Conservation (phyloP, 2,329 filamentous ascomycete species). For the Colletotrichum navitas region DNA sequence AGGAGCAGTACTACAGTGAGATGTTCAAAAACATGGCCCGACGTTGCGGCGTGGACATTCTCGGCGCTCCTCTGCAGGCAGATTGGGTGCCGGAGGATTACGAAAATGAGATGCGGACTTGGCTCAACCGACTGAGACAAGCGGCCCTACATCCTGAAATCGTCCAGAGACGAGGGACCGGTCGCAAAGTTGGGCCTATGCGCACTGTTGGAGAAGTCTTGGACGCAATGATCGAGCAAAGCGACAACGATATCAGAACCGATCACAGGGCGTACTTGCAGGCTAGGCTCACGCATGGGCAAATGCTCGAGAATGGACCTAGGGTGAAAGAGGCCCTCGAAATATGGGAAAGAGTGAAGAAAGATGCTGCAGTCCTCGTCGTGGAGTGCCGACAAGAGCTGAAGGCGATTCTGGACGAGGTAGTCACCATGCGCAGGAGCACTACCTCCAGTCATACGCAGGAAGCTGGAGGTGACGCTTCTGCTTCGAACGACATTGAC, state of each 20-base stretch:
- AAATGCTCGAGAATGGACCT: slow-evolving; percentile 82
- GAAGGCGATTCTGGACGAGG: slow-evolving; percentile 57
- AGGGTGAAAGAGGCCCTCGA: slow-evolving; percentile 75
- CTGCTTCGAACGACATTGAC: slow-evolving; percentile 48
- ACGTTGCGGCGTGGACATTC: slow-evolving; percentile 72
- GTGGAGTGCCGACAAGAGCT: slow-evolving; percentile 74
- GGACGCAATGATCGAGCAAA: slow-evolving; percentile 91
- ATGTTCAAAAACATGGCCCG: slow-evolving; percentile 82
- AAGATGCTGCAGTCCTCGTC: slow-evolving; percentile 66
- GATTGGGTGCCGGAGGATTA: slow-evolving; percentile 75
- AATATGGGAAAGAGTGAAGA: slow-evolving; percentile 74
- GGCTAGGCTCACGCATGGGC: slow-evolving; percentile 76
- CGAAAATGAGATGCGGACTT: slow-evolving; percentile 81
- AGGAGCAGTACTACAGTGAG: slow-evolving; percentile 88
- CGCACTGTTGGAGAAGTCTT: slow-evolving; percentile 89
- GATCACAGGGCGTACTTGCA: slow-evolving; percentile 78
- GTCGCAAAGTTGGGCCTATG: slow-evolving; percentile 74
- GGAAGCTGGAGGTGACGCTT: neutral
- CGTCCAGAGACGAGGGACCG: slow-evolving; percentile 71
- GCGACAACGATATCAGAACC: slow-evolving; percentile 73
- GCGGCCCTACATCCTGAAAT: slow-evolving; percentile 89
- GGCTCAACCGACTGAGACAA: slow-evolving; percentile 83
- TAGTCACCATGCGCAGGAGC: neutral
- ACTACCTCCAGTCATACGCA: neutral
- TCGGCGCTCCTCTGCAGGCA: slow-evolving; percentile 71